Conservation (phyloP, 371 early-diverging fungal genomes). For the Mucor indicus region DNA sequence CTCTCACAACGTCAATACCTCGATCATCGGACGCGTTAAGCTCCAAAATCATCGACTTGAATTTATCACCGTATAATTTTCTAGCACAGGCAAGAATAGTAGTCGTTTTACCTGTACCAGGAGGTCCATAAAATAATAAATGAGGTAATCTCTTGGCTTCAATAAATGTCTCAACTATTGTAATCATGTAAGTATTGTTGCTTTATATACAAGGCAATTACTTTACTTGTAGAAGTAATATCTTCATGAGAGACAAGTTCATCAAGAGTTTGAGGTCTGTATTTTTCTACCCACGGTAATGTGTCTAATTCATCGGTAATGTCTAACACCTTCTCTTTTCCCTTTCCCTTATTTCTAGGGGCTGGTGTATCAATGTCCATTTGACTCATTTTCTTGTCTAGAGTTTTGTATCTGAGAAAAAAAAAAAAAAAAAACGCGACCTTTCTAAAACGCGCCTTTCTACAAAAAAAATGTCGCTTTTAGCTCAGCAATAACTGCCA, state of each 20-base stretch:
- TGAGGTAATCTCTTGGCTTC: slow-evolving; percentile 95
- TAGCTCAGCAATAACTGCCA: too few relatives aligned
- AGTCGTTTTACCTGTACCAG: slow-evolving; percentile 98
- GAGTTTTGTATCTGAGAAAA: too few relatives aligned
- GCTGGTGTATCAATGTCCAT: slow-evolving; percentile 27
- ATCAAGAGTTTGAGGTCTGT: slow-evolving; percentile 80
- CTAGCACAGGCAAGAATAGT: slow-evolving; percentile 91
- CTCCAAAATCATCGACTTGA: slow-evolving; percentile 88
- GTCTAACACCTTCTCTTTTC: slow-evolving; percentile 29
- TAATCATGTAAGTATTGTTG: not conserved
- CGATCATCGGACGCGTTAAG: slow-evolving; percentile 99
- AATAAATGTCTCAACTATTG: slow-evolving; percentile 80
- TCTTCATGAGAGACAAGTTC: slow-evolving; percentile 92
- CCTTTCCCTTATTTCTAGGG: slow-evolving; percentile 18
- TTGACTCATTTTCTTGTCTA: slow-evolving; percentile 19
- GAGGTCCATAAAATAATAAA: slow-evolving; percentile 97
- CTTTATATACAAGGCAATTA: not conserved
- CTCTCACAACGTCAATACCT: slow-evolving; percentile 99
- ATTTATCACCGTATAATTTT: slow-evolving; percentile 78
- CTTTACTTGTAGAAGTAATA: slow-evolving; percentile 83
- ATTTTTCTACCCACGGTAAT: slow-evolving; percentile 87
- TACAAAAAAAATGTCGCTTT: too few relatives aligned
- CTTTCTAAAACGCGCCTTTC: too few relatives aligned
- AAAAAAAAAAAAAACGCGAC: not conserved
- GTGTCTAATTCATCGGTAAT: slow-evolving; percentile 18